Conservation (phyloP, 140 eudicot species). For the Stevia rebaudiana region DNA sequence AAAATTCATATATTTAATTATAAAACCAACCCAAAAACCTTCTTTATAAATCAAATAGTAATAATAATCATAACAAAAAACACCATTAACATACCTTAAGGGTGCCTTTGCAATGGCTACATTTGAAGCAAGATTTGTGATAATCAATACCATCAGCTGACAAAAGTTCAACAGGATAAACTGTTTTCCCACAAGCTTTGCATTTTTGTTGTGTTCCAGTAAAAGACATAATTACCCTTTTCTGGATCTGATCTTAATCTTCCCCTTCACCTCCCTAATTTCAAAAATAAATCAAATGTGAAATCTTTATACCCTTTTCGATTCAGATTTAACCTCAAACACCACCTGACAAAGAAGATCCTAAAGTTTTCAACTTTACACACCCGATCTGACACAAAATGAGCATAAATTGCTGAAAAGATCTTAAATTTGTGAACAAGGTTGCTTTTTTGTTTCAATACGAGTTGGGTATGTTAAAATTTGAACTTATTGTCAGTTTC, state of each 20-base stretch:
- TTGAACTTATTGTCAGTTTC: slow-evolving; percentile 10
- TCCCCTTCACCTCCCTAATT: slow-evolving; percentile 15
- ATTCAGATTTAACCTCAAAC: slow-evolving; percentile 3
- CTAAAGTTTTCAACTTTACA: slow-evolving; percentile 19
- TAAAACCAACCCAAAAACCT: neutral
- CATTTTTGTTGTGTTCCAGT: slow-evolving; percentile 88
- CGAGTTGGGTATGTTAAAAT: slow-evolving; percentile 4
- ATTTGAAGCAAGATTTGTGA: slow-evolving; percentile 92
- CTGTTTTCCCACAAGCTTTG: slow-evolving; percentile 98
- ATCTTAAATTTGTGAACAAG: slow-evolving; percentile 19
- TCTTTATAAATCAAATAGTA: neutral
- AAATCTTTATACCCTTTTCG: slow-evolving; percentile 24
- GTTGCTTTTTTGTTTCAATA: slow-evolving; percentile 1
- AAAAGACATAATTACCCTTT: slow-evolving; percentile 55
- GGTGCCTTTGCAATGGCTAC: slow-evolving; percentile 88
- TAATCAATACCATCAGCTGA: slow-evolving; percentile 93
- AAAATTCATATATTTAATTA: neutral
- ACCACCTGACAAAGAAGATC: slow-evolving; percentile 8
- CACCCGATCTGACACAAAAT: slow-evolving; percentile 31
- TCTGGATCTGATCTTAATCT: slow-evolving; percentile 48
- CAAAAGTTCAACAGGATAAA: slow-evolving; percentile 84
- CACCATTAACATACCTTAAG: slow-evolving; percentile 43
- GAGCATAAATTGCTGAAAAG: slow-evolving; percentile 13
- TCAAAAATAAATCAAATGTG: slow-evolving; percentile 17
- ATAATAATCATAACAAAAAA: neutral